Conservation (phyloP, 768 basidiomycete species). For the Lyophyllum atratum region DNA sequence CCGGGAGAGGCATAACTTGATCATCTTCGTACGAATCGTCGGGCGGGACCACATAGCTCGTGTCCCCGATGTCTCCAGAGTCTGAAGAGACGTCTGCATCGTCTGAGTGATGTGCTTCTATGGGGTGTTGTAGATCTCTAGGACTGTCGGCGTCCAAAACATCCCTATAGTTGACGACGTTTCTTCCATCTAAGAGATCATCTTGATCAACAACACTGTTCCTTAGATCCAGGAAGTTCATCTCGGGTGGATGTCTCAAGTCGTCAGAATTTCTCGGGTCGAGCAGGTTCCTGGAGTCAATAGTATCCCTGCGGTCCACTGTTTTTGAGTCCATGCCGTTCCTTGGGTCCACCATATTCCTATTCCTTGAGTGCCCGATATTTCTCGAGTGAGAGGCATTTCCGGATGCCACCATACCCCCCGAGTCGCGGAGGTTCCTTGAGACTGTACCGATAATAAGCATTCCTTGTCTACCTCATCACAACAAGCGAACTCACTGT, state of each 20-base stretch:
- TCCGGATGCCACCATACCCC: background rate
- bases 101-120: background rate
- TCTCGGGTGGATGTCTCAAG: background rate
- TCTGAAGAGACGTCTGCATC: background rate
- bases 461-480: background rate
- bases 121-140: background rate
- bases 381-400: background rate
- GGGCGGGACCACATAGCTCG: background rate
- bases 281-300: background rate
- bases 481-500: slow-evolving; percentile 26
- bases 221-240: background rate
- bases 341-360: background rate
- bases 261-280: too few species aligned
- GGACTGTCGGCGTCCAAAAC: background rate
- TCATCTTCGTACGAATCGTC: slow-evolving; percentile 13
- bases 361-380: background rate
- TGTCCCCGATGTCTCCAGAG: background rate
- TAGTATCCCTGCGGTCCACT: background rate
- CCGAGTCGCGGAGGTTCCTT: background rate
- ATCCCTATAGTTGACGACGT: background rate
- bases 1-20: slow-evolving; percentile 27
- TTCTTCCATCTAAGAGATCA: too few species aligned
- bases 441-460: background rate
- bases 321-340: too few species aligned
- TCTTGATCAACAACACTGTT: too few species aligned